phyloP scores from a whole-genome alignment of 768 basidiomycete species.

The Gymnopilus junonius region DNA sequence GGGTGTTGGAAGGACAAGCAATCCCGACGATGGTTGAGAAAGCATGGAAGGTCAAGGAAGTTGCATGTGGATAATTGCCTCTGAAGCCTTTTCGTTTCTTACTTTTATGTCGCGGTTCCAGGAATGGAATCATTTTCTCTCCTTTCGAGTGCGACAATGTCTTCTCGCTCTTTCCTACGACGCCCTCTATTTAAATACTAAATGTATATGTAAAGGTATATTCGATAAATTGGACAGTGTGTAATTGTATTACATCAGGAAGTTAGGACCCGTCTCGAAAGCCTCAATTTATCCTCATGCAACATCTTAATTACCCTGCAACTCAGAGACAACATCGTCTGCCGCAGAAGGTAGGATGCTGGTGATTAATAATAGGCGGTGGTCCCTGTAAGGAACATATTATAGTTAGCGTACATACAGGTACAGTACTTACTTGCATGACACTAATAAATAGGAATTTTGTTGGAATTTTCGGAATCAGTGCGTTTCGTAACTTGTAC shows the following conservation, averaged over 20 bases:
- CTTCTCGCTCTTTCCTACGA: not conserved
- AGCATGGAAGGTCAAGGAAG: conserved; percentile 2
- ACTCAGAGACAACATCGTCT: no score
- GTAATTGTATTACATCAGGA: not conserved
- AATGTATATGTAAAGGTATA: conserved; percentile 6
- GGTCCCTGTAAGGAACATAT: no score
- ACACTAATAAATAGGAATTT: no score
- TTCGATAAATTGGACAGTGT: not conserved
- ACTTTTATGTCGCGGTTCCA: not conserved
- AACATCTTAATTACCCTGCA: no score
- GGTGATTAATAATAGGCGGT: no score
- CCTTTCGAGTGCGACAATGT: not conserved
- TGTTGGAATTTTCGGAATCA: no score
- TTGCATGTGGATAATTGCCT: conserved; percentile 8
- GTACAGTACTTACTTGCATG: no score
- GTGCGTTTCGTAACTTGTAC: no score
- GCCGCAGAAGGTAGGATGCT: no score
- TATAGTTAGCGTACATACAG: no score
- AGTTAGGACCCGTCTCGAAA: no score
- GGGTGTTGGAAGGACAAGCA: conserved; percentile 8
- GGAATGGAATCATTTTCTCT: not conserved
- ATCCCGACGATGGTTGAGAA: not conserved
- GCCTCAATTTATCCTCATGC: no score
- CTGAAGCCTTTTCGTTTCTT: not conserved
- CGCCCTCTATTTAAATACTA: conserved; percentile 3